A percentile compares a stretch with the other conserved stretches of the same genome.
phyloP scores from a whole-genome alignment of 2,329 filamentous ascomycete species.

The Pyrenophora tritici-repentis region DNA sequence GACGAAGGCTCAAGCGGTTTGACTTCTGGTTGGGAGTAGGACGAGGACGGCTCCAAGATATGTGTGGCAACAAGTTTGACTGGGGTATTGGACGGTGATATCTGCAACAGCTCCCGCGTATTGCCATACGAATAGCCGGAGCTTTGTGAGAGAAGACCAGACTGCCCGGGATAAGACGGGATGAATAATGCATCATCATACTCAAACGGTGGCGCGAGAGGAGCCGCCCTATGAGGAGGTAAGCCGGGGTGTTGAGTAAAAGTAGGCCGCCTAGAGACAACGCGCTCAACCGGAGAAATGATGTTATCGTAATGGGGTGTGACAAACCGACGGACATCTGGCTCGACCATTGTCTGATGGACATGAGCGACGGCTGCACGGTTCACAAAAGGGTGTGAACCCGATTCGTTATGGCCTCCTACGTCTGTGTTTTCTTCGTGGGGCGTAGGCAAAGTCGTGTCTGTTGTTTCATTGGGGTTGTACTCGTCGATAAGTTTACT shows the following conservation, averaged over 20 bases:
- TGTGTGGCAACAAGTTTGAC: slow-evolving; percentile 1
- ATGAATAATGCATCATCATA: slow-evolving; percentile 17
- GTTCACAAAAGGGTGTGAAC: too few relatives aligned
- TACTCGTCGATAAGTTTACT: slow-evolving; percentile 43
- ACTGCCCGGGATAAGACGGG: slow-evolving; percentile 16
- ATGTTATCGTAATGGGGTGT: background rate
- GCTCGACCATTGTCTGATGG: background rate
- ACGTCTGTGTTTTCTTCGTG: background rate
- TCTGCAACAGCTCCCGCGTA: slow-evolving; percentile 38
- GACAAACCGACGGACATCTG: slow-evolving; percentile 29
- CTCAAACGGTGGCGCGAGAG: slow-evolving; percentile 36
- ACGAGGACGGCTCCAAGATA: slow-evolving; percentile 28
- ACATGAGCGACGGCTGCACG: background rate
- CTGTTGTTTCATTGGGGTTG: slow-evolving; percentile 11
- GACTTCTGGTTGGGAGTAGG: slow-evolving; percentile 25
- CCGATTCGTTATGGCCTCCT: too few relatives aligned
- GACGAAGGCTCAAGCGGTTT: slow-evolving; percentile 28
- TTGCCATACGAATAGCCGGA: slow-evolving; percentile 46
- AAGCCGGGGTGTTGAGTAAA: slow-evolving; percentile 21
- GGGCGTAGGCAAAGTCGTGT: slow-evolving; percentile 6
- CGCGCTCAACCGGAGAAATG: background rate
- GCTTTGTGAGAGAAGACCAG: slow-evolving; percentile 30
- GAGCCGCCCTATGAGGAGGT: slow-evolving; percentile 31
- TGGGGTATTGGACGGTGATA: slow-evolving; percentile 19
- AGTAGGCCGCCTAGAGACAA: slow-evolving; percentile 7